Conservation (phyloP, 805 yeast species). For the Grigorovia humatica region DNA sequence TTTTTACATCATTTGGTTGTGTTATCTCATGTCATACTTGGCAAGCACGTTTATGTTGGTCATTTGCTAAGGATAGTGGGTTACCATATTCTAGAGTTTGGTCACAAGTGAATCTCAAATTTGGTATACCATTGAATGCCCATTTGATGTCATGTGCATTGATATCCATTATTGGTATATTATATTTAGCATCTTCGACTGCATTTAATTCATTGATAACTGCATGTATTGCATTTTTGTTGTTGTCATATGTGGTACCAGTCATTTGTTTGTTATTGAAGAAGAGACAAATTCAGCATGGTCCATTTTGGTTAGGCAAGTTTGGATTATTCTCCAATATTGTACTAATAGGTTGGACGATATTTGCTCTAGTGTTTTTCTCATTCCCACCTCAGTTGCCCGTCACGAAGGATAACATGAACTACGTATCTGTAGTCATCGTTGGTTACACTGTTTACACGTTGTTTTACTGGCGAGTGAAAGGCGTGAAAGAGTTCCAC, state of each 20-base stretch:
- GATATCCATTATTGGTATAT: slow-evolving; percentile 45
- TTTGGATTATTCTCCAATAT: slow-evolving; percentile 42
- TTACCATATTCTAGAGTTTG: slow-evolving; percentile 48
- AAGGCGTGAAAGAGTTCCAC: slow-evolving; percentile 30
- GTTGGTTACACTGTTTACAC: slow-evolving; percentile 37
- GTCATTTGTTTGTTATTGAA: slow-evolving; percentile 38
- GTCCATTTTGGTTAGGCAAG: slow-evolving; percentile 59
- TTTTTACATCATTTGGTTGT: slow-evolving; percentile 52
- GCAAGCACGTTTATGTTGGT: slow-evolving; percentile 65
- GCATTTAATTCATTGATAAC: slow-evolving; percentile 59
- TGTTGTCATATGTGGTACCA: slow-evolving; percentile 52
- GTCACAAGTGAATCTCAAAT: slow-evolving; percentile 40
- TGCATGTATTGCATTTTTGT: slow-evolving; percentile 51
- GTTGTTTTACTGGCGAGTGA: slow-evolving; percentile 42
- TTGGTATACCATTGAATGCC: slow-evolving; percentile 54
- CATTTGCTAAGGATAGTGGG: slow-evolving; percentile 63
- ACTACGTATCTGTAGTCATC: slow-evolving; percentile 51
- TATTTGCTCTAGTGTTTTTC: slow-evolving; percentile 50
- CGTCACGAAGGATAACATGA: slow-evolving; percentile 51
- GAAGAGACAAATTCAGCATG: slow-evolving; percentile 37
- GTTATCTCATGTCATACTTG: slow-evolving; percentile 59
- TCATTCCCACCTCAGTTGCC: slow-evolving; percentile 59
- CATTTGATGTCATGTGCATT: slow-evolving; percentile 46
- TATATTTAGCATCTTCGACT: slow-evolving; percentile 55
- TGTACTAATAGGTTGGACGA: slow-evolving; percentile 45